Evolutionary conservation across 176 grass and related monocot genomes (phyloP), one percentile per base, ranked within the genome.

Genomic region (Bonia amplexicaulis): DNA sequence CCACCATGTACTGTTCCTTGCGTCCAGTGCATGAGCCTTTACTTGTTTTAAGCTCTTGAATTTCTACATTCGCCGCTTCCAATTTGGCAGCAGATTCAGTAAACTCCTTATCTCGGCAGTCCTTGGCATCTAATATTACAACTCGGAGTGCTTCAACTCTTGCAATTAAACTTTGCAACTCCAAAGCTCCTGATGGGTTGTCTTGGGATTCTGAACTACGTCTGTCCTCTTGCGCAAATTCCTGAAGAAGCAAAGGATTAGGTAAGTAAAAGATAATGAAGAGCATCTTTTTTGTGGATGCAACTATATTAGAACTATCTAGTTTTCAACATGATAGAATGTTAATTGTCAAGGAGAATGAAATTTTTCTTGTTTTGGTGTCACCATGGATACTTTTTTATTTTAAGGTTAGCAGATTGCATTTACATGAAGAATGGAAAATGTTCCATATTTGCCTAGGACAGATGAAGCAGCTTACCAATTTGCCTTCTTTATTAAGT

Each of bases 101-200:
- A 51, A 63, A 67, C 65, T 91, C 90, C 22, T 88, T 85, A 65
- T 95, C 78, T 69, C 58, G 66, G 35, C 26, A 45, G 78, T 47
- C 70, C 72, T 71, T 80, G 14, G 68, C 61, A 74, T 78, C 71
- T 66, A 82, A 62, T 69, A 88, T 76, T 78, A 58, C 70, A 45
- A 64, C 72, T 72, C 79, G 81, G 68, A 94, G 85, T 78, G 81
- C 69, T 90, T 94, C 82, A 27, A 89, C 88, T 84, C 91, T 92
- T 71, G 73, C 39, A 80, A 84, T 88, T 59, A 92, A 85, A 58
- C 84, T 88, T 55, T 80, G 84, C 87, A 94, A 80, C 80, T 83
- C 52, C 22, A 82, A 59, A 73, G 81, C 78, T 80, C 73, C 90
- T 44, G 82, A 76, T 66, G 57, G 27, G 40, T 47, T 61, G 57